Evolutionary conservation across 106 monocot genomes (phyloP).

Genomic region (Acorus gramineus): DNA sequence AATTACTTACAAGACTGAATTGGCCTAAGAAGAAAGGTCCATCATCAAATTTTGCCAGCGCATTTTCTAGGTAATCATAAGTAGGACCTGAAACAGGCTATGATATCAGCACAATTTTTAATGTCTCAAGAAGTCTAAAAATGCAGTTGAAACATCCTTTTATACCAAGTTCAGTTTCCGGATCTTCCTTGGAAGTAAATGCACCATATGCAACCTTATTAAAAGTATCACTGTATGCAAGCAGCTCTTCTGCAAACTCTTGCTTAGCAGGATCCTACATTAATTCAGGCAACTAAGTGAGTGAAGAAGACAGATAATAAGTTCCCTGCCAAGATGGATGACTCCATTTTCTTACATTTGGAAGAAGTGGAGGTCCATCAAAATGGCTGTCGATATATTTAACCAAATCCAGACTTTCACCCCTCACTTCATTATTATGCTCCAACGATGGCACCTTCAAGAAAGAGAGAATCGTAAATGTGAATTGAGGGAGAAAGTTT

Average conservation of each 20-base stretch:
- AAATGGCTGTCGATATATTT: slow-evolving; percentile 29
- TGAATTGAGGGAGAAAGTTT: no score
- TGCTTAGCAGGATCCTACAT: slow-evolving; percentile 64
- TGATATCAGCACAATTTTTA: not conserved
- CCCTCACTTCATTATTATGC: slow-evolving; percentile 31
- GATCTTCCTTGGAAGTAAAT: slow-evolving; percentile 36
- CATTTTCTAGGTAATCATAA: slow-evolving; percentile 61
- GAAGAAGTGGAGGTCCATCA: slow-evolving; percentile 23
- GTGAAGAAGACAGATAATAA: not conserved
- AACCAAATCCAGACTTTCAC: slow-evolving; percentile 30
- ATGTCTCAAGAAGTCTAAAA: not conserved
- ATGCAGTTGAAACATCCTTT: not conserved
- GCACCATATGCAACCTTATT: slow-evolving; percentile 18
- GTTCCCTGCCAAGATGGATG: not conserved
- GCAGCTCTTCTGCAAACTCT: slow-evolving; percentile 66
- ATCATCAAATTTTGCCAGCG: slow-evolving; percentile 60
- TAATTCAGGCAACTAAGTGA: slow-evolving; percentile 1
- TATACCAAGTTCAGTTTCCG: slow-evolving; percentile 56
- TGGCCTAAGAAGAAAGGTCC: slow-evolving; percentile 85
- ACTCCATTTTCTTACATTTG: slow-evolving; percentile 13
- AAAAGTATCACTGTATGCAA: slow-evolving; percentile 54
- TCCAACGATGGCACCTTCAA: slow-evolving; percentile 31
- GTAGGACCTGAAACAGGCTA: slow-evolving; percentile 32
- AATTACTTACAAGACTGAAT: slow-evolving; percentile 61
- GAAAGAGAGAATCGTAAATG: not conserved